These are phyloP conservation scores for Ustilago hordei DNA, from an alignment of 1,284 basidiomycete genomes.

Conservation along the genomic window DNA sequence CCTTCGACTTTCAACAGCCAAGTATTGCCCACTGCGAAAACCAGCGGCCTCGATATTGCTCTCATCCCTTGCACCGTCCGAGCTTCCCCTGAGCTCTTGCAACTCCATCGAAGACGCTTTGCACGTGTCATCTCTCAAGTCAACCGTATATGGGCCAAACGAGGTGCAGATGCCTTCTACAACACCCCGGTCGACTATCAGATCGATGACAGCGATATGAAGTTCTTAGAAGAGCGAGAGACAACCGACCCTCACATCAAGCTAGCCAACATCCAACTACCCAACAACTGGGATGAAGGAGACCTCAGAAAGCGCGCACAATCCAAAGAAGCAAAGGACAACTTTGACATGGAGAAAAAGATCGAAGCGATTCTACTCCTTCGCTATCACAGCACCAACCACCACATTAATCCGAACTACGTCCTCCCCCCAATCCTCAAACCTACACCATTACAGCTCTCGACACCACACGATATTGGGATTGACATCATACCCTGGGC, in stretches of 20 bases:
- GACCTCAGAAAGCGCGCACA: conserved; percentile 11
- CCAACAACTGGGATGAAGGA: conserved; percentile 48
- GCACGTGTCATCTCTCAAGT: conserved; percentile 29
- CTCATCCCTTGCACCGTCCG: conserved; percentile 4
- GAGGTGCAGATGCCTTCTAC: conserved; percentile 29
- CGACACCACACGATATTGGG: conserved; percentile 48
- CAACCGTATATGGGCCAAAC: conserved; percentile 42
- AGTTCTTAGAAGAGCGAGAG: conserved; percentile 29
- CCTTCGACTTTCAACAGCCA: background rate
- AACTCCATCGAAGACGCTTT: conserved; percentile 12
- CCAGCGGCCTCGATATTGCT: conserved; percentile 9
- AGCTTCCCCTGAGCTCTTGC: conserved; percentile 8
- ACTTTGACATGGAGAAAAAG: conserved; percentile 28
- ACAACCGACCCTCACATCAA: conserved; percentile 29
- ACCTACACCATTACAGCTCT: conserved; percentile 48
- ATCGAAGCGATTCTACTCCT: conserved; percentile 31
- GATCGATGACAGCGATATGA: conserved; percentile 30
- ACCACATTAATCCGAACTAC: conserved; percentile 43
- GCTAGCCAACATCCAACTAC: conserved; percentile 24
- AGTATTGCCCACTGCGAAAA: background rate
- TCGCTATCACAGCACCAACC: conserved; percentile 48
- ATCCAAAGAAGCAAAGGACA: conserved; percentile 2
- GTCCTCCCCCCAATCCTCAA: conserved; percentile 47
- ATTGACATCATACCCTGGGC: conserved; percentile 51
- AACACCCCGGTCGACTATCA: conserved; percentile 24